phyloP scores from a whole-genome alignment of 2,329 filamentous ascomycete species.

The Colletotrichum siamense region DNA sequence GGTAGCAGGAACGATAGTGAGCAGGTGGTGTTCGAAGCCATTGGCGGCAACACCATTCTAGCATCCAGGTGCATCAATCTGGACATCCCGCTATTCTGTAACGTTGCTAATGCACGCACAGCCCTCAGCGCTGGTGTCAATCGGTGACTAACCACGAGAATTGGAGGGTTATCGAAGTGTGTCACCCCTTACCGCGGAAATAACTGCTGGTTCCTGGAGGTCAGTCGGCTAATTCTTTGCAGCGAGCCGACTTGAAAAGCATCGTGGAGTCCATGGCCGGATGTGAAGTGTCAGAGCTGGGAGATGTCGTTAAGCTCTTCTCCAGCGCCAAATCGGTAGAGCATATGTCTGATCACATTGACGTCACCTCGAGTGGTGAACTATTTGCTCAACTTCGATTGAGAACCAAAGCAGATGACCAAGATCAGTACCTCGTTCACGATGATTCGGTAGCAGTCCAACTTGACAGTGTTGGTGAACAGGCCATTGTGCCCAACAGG shows the following conservation, averaged over 20 bases:
- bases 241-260: background rate
- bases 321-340: background rate
- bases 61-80: background rate
- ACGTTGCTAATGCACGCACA: background rate
- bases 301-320: background rate
- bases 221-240: background rate
- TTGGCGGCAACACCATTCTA: constrained; percentile 6
- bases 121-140: background rate
- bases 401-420: background rate
- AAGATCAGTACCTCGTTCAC: background rate
- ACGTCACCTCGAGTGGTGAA: background rate
- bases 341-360: background rate
- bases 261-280: background rate
- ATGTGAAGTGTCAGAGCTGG: background rate
- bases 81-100: no score
- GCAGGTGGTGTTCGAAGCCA: background rate
- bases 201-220: background rate
- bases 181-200: background rate
- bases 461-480: background rate
- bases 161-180: constrained; percentile 9
- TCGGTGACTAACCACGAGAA: background rate
- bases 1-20: background rate
- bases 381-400: background rate
- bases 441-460: background rate
- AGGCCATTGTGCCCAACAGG: background rate